Conservation (phyloP, 2,329 filamentous ascomycete genomes). For the Phaeosphaeriaceae sp. region DNA sequence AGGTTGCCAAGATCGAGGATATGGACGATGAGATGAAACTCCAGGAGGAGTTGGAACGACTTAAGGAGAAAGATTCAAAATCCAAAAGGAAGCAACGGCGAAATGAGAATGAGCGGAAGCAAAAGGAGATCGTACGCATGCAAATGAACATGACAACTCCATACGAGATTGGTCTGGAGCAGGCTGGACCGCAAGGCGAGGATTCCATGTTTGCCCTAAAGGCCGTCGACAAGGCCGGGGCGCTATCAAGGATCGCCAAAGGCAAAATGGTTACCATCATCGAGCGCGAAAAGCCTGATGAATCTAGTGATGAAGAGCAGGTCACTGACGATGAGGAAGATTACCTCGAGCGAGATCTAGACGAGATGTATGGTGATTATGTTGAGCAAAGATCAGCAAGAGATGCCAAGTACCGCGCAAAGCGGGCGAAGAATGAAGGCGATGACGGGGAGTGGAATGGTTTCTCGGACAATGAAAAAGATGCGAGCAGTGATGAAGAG, state of each 20-base stretch:
- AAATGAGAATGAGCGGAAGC: constrained; percentile 90
- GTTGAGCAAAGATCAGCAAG: constrained; percentile 77
- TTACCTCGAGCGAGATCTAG: constrained; percentile 80
- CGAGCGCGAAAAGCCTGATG: constrained; percentile 56
- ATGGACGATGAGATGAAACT: constrained; percentile 96
- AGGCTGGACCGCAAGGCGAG: constrained; percentile 76
- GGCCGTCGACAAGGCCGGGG: constrained; percentile 76
- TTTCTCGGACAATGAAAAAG: constrained; percentile 70
- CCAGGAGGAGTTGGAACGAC: constrained; percentile 81
- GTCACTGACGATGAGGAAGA: constrained; percentile 82
- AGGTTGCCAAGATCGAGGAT: constrained; percentile 80
- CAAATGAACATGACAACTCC: constrained; percentile 97
- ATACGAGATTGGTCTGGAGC: constrained; percentile 94
- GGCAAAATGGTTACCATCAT: constrained; percentile 78
- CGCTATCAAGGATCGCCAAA: constrained; percentile 70
- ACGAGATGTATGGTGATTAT: constrained; percentile 85
- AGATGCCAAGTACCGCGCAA: constrained; percentile 89
- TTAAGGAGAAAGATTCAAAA: constrained; percentile 78
- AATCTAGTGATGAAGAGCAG: constrained; percentile 55
- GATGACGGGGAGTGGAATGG: constrained; percentile 84
- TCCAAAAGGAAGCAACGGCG: constrained; percentile 84
- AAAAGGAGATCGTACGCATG: constrained; percentile 93
- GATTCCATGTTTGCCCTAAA: constrained; percentile 88
- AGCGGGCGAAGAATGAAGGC: constrained; percentile 82
- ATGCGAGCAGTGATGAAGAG: constrained; percentile 64